Conservation (phyloP, 768 basidiomycete genomes). For the Calocera cornea region DNA sequence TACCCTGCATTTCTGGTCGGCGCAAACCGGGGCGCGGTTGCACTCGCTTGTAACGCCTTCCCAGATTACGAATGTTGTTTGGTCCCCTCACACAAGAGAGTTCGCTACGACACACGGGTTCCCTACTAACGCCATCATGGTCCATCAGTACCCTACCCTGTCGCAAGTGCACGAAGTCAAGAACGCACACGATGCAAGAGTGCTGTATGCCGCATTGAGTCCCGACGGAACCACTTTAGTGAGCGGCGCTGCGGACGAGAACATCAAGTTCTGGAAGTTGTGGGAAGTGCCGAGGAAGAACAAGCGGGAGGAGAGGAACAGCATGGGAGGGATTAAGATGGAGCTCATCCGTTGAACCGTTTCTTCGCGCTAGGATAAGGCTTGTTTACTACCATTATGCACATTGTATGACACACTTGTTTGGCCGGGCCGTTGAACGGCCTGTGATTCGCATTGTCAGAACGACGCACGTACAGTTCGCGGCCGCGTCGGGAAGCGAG, state of each 20-base stretch:
- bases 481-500: too few species aligned
- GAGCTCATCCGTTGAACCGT: conserved; percentile 5
- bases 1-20: conserved; percentile 81
- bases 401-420: too few species aligned
- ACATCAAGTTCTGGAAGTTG: conserved; percentile 82
- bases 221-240: conserved; percentile 86
- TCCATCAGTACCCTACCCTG: conserved; percentile 76
- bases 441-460: too few species aligned
- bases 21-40: conserved; percentile 78
- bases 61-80: conserved; percentile 85
- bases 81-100: conserved; percentile 78
- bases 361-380: too few species aligned
- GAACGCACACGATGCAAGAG: conserved; percentile 85
- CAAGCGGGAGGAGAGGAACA: conserved; percentile 13
- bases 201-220: conserved; percentile 70
- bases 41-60: conserved; percentile 77
- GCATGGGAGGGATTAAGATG: conserved; percentile 8
- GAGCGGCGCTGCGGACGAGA: conserved; percentile 90
- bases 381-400: too few species aligned
- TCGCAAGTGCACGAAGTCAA: conserved; percentile 72
- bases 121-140: conserved; percentile 70
- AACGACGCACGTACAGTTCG: too few species aligned
- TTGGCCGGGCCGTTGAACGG: too few species aligned
- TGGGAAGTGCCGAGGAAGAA: conserved; percentile 27
- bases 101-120: conserved; percentile 87